Evolutionary conservation across 768 basidiomycete genomes (phyloP), one percentile per base, ranked within the genome.

Genomic region (Psilocybe sp.): DNA sequence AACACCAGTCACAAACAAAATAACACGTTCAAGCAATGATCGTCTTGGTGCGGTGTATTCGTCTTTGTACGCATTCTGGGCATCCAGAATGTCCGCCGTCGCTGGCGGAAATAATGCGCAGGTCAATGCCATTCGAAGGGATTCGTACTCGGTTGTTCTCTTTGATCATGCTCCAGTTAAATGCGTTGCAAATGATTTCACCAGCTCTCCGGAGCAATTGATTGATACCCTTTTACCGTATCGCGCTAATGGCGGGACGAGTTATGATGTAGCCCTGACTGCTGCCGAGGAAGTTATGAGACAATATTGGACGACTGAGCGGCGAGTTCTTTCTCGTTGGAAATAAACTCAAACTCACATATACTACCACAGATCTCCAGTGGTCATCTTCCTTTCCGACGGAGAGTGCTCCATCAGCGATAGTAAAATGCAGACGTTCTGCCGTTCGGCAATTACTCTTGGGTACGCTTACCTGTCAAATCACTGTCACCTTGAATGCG

Each of bases 21-120:
- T 32, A 34, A 78, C 55, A 5, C 60, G 58, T 11, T 54, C 46
- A 0, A 64, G 67, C 36, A 60, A 80, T 50, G 77, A 85, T 52
- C 65, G 82, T 28, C 70, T 82, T 14, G 82, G 82, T 0, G 81
- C 83, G 0, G 84, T 83, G 0, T 78, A 76, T 36, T 78, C 81
- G 0, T 75, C 82, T 0, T 55, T 84, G 8, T 60, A 80, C 46
- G 66, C 68, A 13, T 85, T 85, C 59, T 85, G 83, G 82, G 52
- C 64, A 12, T 74, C 84, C 0, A 73, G 82, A 3, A 67, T 72
- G 10, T 63, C 70, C 12, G 73, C 75, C 2, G 44, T 72, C 15
- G 58, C 58, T 5, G 23, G 63, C 64, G 39, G 61, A 46, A 6
- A 60, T 59, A 12, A 60, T 56, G 0, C 44, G 7, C 23, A 28